Base-by-base conservation (phyloP, 2,329 filamentous ascomycete species). In the Colletotrichum lindemuthianum region DNA sequence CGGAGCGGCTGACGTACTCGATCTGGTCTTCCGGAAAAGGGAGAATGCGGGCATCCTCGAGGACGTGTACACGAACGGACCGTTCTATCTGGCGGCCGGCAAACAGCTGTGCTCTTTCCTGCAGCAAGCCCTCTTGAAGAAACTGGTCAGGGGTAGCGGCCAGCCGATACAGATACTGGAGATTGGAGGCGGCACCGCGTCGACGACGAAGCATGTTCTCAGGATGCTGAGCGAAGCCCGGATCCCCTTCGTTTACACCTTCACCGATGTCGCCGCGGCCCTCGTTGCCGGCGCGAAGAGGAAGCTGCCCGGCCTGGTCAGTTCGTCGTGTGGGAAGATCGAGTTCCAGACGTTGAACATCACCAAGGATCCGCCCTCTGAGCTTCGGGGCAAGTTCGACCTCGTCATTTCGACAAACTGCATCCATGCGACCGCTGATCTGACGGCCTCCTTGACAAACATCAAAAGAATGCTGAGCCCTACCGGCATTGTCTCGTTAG, bases 121-220 rank as follows among this genome's bases (percentile, higher is more conserved):
- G n/a, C 32, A 50, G 3, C 15, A 36, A 13, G 33, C 52, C 9
- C 72, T 78, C 59, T 59, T 67, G 13, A 41, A 12, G 6, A 37
- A 34, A 12, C 8, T 40, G 34, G 32, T 15, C 3, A 40, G 4
- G 11, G 36, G 10, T 34, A 52, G 16, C 36, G 36, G 49, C 5
- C 1, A 32, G 8, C 34, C 34, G 0, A 40, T 52, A 11, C n/a
- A 40, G 4, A 77, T 83, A 36, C 73, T 84, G 55, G 79, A 82
- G 67, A 63, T 82, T 9, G 80, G 81, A 0, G 79, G 74, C 0
- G 80, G 80, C 11, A 81, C 79, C 0, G 80, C 80, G 3, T 79
- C 76, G 0, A 82, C 81, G 0, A 79, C 81, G 0, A 67, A 63
- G 15, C 54, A 69, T 2, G 32, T 81, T 2, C 58, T 77, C 0